Percentiles rank a stretch among this genome's conserved stretches.
These are phyloP conservation scores for Lagerstroemia speciosa DNA, from an alignment of 345 rosid species.

Conservation along the genomic window DNA sequence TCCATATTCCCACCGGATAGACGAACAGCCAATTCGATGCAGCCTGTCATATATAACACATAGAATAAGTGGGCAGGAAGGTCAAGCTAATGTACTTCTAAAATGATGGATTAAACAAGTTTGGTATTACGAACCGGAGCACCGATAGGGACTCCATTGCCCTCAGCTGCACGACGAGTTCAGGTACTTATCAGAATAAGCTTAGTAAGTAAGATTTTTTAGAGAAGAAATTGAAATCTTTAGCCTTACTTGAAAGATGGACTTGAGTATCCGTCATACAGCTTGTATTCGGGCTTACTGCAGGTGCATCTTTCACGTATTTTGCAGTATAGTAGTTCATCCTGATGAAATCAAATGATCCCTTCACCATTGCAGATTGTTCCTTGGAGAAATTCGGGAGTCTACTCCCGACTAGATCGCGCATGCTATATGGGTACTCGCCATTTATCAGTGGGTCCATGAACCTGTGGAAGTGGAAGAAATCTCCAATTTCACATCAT, in stretches of 20 bases:
- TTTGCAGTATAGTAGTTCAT: slow-evolving; percentile 16
- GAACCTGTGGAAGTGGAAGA: background rate
- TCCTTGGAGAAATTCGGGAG: slow-evolving; percentile 14
- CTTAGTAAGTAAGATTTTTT: too few relatives aligned
- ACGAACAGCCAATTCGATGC: slow-evolving; percentile 14
- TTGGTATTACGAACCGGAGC: too few relatives aligned
- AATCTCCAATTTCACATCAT: background rate
- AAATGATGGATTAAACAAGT: too few relatives aligned
- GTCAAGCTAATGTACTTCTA: too few relatives aligned
- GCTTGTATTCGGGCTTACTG: background rate
- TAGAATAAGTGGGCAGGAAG: too few relatives aligned
- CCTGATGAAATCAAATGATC: slow-evolving; percentile 17
- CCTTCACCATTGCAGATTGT: slow-evolving; percentile 9
- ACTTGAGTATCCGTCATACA: slow-evolving; percentile 19
- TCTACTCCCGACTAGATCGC: slow-evolving; percentile 1
- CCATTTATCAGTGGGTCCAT: slow-evolving; percentile 13
- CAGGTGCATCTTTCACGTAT: slow-evolving; percentile 4
- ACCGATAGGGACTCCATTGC: slow-evolving; percentile 20
- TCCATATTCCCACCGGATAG: slow-evolving; percentile 13
- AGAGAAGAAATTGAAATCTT: background rate
- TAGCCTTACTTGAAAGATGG: slow-evolving; percentile 11
- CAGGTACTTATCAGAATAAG: background rate
- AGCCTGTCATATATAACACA: slow-evolving; percentile 11
- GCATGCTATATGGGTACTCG: slow-evolving; percentile 14
- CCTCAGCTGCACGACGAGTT: slow-evolving; percentile 4